Evolutionary conservation across 495 filamentous ascomycete species (phyloP).

Genomic region (Tetracladium setigerum): DNA sequence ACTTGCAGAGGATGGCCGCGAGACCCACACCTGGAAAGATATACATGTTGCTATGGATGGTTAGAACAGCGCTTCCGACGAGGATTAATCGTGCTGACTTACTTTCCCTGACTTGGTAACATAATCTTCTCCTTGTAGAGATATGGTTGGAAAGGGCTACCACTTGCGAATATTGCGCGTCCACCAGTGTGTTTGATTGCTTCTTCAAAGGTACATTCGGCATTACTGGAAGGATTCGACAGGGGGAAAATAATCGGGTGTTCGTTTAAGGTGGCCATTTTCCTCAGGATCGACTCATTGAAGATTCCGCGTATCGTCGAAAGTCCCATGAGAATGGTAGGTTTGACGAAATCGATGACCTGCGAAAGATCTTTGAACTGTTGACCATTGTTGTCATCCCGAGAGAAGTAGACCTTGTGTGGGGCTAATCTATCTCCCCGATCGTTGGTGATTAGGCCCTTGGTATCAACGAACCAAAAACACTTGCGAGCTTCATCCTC

Average conservation of each 20-base stretch:
- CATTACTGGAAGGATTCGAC: constrained; percentile 71
- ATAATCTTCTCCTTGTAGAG: constrained; percentile 49
- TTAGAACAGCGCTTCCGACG: background rate
- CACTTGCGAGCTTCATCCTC: constrained; percentile 66
- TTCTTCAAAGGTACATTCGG: constrained; percentile 72
- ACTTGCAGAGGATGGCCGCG: constrained; percentile 67
- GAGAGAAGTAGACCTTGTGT: constrained; percentile 77
- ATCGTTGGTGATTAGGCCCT: constrained; percentile 66
- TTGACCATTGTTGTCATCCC: constrained; percentile 62
- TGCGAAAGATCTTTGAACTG: constrained; percentile 64
- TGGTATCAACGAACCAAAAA: constrained; percentile 78
- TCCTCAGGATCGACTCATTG: constrained; percentile 56
- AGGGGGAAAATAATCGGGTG: constrained; percentile 73
- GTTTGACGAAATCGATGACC: constrained; percentile 66
- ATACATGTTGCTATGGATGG: constrained; percentile 61
- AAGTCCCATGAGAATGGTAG: constrained; percentile 74
- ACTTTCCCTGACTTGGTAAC: constrained; percentile 59
- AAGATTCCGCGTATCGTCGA: constrained; percentile 74
- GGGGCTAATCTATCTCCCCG: constrained; percentile 70
- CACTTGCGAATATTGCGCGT: constrained; percentile 65
- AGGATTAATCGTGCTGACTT: background rate
- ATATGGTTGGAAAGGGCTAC: constrained; percentile 63
- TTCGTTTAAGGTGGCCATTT: constrained; percentile 66
- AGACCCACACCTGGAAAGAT: constrained; percentile 79
- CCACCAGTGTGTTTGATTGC: constrained; percentile 64